Evolutionary conservation across 1,284 basidiomycete genomes (phyloP).

Genomic region (Microbotryum violaceum): DNA sequence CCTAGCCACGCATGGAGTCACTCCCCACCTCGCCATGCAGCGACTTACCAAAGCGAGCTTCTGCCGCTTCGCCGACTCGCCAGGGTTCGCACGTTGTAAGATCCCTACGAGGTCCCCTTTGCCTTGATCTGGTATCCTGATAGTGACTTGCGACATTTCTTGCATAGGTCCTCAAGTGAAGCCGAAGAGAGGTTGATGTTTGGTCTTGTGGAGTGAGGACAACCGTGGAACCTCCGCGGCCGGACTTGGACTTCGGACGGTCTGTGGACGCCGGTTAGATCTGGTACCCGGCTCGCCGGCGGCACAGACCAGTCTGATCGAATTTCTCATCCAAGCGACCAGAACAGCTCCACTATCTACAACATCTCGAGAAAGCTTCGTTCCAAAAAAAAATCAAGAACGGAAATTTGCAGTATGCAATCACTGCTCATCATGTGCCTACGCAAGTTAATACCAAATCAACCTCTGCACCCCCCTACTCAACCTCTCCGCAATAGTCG

Average conservation of each 20-base stretch:
- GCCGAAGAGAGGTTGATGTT: too few species aligned
- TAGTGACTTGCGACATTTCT: not conserved
- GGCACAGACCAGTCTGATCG: too few species aligned
- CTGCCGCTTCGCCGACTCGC: not conserved
- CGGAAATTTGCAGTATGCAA: too few species aligned
- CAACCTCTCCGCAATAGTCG: constrained; percentile 17
- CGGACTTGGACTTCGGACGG: not conserved
- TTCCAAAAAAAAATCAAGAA: too few species aligned
- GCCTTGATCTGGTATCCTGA: not conserved
- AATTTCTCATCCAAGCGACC: too few species aligned
- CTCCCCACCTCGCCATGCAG: too few species aligned
- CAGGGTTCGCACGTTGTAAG: not conserved
- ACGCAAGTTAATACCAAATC: constrained; percentile 8
- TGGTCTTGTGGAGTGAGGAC: not conserved
- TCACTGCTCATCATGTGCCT: too few species aligned
- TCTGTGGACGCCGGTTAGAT: not conserved
- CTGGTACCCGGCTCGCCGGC: too few species aligned
- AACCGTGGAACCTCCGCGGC: not conserved
- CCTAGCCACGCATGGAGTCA: too few species aligned
- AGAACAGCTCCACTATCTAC: too few species aligned
- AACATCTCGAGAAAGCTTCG: too few species aligned
- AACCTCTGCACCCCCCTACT: constrained; percentile 8
- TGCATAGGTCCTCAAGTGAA: too few species aligned
- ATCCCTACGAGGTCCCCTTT: not conserved
- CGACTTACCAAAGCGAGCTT: not conserved